A percentile compares a stretch with the other conserved stretches of the same genome.
phyloP scores from a whole-genome alignment of 345 rosid species.

The Mallotus nudiflorus region DNA sequence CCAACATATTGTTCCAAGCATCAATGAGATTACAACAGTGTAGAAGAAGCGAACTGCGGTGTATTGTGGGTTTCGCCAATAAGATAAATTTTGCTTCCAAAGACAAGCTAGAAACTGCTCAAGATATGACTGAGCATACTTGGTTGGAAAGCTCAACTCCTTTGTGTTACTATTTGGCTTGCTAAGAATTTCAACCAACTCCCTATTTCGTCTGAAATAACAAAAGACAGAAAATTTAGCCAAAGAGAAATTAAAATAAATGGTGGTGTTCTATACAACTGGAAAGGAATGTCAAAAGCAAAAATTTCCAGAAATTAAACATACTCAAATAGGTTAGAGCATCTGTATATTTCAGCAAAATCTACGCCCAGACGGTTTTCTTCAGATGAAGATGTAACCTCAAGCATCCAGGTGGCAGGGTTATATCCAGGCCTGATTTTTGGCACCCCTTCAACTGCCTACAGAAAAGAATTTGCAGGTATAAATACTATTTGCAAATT shows the following conservation, averaged over 20 bases:
- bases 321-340: conserved; percentile 71
- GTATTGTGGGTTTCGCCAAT: conserved; percentile 96
- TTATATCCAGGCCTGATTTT: conserved; percentile 80
- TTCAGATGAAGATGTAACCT: conserved; percentile 74
- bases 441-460: conserved; percentile 86
- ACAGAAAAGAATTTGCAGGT: conserved; percentile 23
- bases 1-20: conserved; percentile 99
- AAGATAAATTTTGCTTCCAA: conserved; percentile 94
- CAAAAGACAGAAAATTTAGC: conserved; percentile 11
- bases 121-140: conserved; percentile 71
- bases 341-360: conserved; percentile 82
- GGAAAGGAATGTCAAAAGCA: background rate
- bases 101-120: conserved; percentile 88
- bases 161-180: conserved; percentile 62
- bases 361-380: conserved; percentile 75
- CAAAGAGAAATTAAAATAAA: conserved; percentile 16
- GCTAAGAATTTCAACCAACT: conserved; percentile 70
- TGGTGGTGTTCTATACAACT: no score
- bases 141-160: conserved; percentile 76
- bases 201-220: conserved; percentile 62
- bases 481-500: conserved; percentile 16
- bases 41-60: conserved; percentile 97
- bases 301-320: conserved; percentile 28
- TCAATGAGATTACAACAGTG: conserved; percentile 82
- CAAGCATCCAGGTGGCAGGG: conserved; percentile 99